Percentiles rank a stretch among this genome's conserved stretches.
These are phyloP conservation scores for Aurantiochytrium sp. DNA, from an alignment of 108 stramenopile species.

Conservation along the genomic window DNA sequence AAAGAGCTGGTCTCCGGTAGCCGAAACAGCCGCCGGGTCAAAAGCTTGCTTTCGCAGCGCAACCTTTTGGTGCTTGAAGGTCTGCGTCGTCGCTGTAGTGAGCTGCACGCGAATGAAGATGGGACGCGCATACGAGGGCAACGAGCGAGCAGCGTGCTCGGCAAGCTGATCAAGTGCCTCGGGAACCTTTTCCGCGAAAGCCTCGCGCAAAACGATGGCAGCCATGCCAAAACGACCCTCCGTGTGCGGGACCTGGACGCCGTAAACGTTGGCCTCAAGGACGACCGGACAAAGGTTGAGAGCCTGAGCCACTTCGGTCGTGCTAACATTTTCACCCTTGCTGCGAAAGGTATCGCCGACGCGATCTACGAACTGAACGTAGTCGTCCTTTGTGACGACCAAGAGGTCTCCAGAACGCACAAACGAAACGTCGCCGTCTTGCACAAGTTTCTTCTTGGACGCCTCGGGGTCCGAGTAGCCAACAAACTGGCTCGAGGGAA, in stretches of 20 bases:
- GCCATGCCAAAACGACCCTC: conserved; percentile 40
- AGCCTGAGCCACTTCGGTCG: conserved; percentile 45
- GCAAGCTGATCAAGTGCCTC: not conserved
- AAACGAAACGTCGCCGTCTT: conserved; percentile 38
- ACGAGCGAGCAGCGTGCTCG: not conserved
- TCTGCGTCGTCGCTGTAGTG: conserved; percentile 24
- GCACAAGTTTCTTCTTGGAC: conserved; percentile 40
- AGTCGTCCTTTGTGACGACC: conserved; percentile 28
- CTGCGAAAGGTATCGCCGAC: conserved; percentile 58
- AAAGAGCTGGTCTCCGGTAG: not conserved
- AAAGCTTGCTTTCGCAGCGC: conserved; percentile 11
- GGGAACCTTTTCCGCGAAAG: not conserved
- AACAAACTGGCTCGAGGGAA: conserved; percentile 36
- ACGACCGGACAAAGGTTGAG: conserved; percentile 21
- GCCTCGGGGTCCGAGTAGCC: conserved; percentile 48
- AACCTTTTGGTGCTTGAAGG: conserved; percentile 50
- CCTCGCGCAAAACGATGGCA: conserved; percentile 21
- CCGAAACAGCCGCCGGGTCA: not conserved
- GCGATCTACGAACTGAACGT: conserved; percentile 46
- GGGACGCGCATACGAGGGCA: conserved; percentile 36
- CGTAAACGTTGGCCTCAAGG: conserved; percentile 43
- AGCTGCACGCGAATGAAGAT: conserved; percentile 34
- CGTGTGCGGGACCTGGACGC: conserved; percentile 30
- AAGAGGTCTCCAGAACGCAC: conserved; percentile 51
- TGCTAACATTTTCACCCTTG: conserved; percentile 57